phyloP scores from a whole-genome alignment of 1,284 basidiomycete genomes.

The Ceratobasidium sp. region DNA sequence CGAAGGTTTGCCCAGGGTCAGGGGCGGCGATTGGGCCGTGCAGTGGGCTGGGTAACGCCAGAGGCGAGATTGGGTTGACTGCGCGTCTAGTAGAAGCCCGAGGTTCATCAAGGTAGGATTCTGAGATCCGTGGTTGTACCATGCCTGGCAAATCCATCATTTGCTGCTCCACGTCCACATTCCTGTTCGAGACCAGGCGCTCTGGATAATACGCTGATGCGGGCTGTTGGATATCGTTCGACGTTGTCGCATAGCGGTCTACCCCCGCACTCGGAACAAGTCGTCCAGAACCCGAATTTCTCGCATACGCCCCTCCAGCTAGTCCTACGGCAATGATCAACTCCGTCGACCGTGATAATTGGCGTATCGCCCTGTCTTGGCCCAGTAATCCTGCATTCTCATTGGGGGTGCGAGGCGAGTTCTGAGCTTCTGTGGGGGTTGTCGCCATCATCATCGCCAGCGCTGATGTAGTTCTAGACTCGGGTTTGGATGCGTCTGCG shows the following conservation, averaged over 20 bases:
- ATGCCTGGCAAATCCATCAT: background rate
- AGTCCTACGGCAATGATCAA: background rate
- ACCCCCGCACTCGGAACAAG: background rate
- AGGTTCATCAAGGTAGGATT: background rate
- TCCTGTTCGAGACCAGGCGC: background rate
- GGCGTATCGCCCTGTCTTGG: background rate
- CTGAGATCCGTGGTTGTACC: background rate
- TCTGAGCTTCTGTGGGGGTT: background rate
- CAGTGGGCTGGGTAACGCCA: background rate
- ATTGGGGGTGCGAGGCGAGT: constrained; percentile 5
- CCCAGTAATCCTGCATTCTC: constrained; percentile 12
- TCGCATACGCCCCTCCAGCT: background rate
- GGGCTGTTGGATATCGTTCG: background rate
- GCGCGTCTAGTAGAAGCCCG: background rate
- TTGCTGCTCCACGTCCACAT: background rate
- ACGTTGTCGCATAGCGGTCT: background rate
- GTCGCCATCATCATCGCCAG: background rate
- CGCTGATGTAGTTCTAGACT: background rate
- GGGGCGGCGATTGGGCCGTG: background rate
- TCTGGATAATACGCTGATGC: background rate
- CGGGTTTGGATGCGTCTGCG: constrained; percentile 15
- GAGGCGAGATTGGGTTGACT: background rate
- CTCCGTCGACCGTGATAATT: too few relatives aligned
- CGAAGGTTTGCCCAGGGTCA: background rate
- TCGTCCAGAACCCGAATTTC: background rate